phyloP scores from a whole-genome alignment of 2,329 filamentous ascomycete species.

The Bimuria novae-zelandiae region DNA sequence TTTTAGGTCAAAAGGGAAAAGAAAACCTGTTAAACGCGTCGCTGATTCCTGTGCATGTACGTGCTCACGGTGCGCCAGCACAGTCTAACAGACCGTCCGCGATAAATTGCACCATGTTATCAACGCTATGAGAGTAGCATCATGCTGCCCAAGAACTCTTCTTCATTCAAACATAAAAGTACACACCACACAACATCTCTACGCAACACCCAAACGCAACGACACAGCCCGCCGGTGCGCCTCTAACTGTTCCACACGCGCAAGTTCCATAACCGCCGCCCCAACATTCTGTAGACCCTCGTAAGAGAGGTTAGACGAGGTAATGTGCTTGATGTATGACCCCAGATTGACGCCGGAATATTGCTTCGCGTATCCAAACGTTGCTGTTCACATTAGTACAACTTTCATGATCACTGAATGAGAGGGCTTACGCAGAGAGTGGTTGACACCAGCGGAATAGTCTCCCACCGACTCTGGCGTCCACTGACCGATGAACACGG shows the following conservation, averaged over 20 bases:
- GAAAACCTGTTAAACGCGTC: no score
- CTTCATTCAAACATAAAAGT: background rate
- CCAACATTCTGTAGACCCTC: constrained; percentile 87
- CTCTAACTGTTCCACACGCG: constrained; percentile 91
- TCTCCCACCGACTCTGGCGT: constrained; percentile 97
- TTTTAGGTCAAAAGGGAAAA: background rate
- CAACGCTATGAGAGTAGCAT: no score
- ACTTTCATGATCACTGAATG: no score
- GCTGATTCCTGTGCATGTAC: no score
- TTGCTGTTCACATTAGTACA: constrained; percentile 62
- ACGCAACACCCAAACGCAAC: constrained; percentile 59
- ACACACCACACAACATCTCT: constrained; percentile 1
- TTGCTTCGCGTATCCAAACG: constrained; percentile 97
- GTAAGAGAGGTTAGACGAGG: constrained; percentile 84
- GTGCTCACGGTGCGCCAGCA: no score
- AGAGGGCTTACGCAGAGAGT: constrained; percentile 81
- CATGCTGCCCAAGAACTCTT: no score
- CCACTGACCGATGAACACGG: constrained; percentile 94
- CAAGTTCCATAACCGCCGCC: constrained; percentile 89
- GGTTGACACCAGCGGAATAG: constrained; percentile 97
- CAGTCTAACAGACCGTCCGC: no score
- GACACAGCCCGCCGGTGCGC: constrained; percentile 80
- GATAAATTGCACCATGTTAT: no score
- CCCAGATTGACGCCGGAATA: constrained; percentile 96
- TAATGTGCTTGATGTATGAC: constrained; percentile 98